These are phyloP conservation scores for Hypomyces perniciosus DNA, from an alignment of 2,329 filamentous ascomycete genomes.

Conservation along the genomic window DNA sequence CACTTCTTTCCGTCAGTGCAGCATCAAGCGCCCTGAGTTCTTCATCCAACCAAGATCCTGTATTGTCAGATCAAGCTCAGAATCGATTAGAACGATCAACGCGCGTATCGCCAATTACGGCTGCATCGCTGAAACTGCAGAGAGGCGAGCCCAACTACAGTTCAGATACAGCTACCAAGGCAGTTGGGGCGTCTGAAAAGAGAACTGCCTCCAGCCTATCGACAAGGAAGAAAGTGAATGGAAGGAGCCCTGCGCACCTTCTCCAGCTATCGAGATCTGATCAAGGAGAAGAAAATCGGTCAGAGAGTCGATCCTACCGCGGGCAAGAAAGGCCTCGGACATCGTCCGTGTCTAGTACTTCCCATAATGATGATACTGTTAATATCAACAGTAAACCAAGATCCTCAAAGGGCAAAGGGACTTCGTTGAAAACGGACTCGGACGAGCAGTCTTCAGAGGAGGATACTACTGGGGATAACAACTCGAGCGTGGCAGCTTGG, in stretches of 20 bases:
- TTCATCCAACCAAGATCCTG: slow-evolving; percentile 21
- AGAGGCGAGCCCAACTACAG: background rate
- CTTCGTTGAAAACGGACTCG: slow-evolving; percentile 34
- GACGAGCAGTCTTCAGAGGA: slow-evolving; percentile 41
- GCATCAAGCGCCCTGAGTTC: slow-evolving; percentile 49
- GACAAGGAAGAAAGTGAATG: background rate
- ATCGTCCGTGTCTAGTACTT: slow-evolving; percentile 18
- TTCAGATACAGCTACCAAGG: background rate
- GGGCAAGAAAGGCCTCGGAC: background rate
- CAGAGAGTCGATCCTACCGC: background rate
- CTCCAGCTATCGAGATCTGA: background rate
- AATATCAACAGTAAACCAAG: background rate
- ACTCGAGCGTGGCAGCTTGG: slow-evolving; percentile 42
- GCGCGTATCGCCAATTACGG: background rate
- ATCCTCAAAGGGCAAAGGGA: slow-evolving; percentile 26
- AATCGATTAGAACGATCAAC: slow-evolving; percentile 1
- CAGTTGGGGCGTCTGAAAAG: background rate
- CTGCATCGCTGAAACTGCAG: background rate
- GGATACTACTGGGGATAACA: slow-evolving; percentile 35
- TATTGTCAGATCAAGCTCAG: background rate
- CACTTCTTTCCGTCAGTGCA: slow-evolving; percentile 48
- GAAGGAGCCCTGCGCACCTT: background rate
- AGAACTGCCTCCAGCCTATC: background rate
- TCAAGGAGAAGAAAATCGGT: background rate
- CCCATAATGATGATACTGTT: slow-evolving; percentile 21